A percentile compares a stretch with the other conserved stretches of the same genome.
Evolutionary conservation across 2,329 filamentous ascomycete genomes (phyloP).

Genomic region (Epichloe festucae): DNA sequence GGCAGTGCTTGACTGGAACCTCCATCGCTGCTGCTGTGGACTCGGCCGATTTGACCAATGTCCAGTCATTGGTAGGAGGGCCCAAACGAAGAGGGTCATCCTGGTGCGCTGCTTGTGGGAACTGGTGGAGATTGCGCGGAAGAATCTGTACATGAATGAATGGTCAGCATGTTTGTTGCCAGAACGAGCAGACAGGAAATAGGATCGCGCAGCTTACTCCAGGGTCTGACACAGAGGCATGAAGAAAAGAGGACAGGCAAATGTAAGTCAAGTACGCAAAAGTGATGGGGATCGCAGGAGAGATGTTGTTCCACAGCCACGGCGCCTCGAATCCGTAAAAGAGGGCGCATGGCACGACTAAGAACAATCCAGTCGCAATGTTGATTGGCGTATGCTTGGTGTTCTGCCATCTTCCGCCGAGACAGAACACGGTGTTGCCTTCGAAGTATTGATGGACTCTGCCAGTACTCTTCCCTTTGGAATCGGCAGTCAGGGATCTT

Average conservation of each 20-base stretch:
- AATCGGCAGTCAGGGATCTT: constrained; percentile 9
- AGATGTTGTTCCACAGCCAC: constrained; percentile 77
- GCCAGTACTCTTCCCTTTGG: constrained; percentile 26
- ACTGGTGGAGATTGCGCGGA: constrained; percentile 80
- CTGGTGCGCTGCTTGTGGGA: constrained; percentile 61
- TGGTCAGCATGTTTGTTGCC: not conserved
- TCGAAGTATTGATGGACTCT: constrained; percentile 87
- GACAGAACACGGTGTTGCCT: constrained; percentile 83
- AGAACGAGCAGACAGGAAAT: too few relatives aligned
- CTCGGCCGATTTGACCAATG: constrained; percentile 71
- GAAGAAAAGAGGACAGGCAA: constrained; percentile 84
- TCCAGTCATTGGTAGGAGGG: constrained; percentile 86
- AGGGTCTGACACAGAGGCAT: constrained; percentile 84
- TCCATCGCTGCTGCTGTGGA: constrained; percentile 80
- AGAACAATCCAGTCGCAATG: constrained; percentile 66
- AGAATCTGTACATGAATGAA: constrained; percentile 50
- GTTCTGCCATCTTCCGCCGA: constrained; percentile 78
- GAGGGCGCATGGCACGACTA: constrained; percentile 65
- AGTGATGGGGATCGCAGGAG: constrained; percentile 74
- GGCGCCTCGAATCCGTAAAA: constrained; percentile 80
- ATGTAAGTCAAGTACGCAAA: constrained; percentile 89
- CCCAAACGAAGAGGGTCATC: constrained; percentile 73
- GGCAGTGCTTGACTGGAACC: constrained; percentile 95
- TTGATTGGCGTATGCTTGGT: constrained; percentile 80
- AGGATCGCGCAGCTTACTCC: constrained; percentile 50